Evolutionary conservation across 2,329 filamentous ascomycete species (phyloP).

Genomic region (Penicillium sp.): DNA sequence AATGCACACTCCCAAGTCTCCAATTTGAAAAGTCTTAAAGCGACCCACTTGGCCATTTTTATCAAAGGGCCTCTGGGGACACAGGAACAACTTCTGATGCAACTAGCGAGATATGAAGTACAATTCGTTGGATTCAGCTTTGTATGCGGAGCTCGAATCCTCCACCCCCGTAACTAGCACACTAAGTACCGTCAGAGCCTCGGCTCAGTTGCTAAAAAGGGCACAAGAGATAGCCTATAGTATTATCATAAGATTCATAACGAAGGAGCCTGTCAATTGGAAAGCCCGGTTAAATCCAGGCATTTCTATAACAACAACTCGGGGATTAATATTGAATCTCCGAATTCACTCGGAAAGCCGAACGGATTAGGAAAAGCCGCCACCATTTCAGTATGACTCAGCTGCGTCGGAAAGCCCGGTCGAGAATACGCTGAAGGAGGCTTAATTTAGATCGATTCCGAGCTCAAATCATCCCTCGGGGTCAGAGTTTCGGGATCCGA

Average conservation of each 20-base stretch:
- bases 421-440: neutral
- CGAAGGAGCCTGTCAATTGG: neutral
- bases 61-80: too few species aligned
- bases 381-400: constrained; percentile 1
- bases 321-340: neutral
- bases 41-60: neutral
- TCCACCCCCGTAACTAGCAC: too few species aligned
- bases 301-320: neutral
- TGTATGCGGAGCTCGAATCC: too few species aligned
- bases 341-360: constrained; percentile 13
- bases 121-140: too few species aligned
- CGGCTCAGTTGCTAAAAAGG: neutral
- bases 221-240: too few species aligned
- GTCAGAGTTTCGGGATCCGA: neutral
- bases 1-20: neutral
- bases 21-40: neutral
- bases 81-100: too few species aligned
- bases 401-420: neutral
- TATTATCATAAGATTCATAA: too few species aligned
- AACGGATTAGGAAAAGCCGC: constrained; percentile 10
- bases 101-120: too few species aligned
- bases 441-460: neutral
- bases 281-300: neutral
- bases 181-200: too few species aligned
- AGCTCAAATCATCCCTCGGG: neutral